phyloP scores from a whole-genome alignment of 208 protist species.

The Acanthamoeba culbertsoni region DNA sequence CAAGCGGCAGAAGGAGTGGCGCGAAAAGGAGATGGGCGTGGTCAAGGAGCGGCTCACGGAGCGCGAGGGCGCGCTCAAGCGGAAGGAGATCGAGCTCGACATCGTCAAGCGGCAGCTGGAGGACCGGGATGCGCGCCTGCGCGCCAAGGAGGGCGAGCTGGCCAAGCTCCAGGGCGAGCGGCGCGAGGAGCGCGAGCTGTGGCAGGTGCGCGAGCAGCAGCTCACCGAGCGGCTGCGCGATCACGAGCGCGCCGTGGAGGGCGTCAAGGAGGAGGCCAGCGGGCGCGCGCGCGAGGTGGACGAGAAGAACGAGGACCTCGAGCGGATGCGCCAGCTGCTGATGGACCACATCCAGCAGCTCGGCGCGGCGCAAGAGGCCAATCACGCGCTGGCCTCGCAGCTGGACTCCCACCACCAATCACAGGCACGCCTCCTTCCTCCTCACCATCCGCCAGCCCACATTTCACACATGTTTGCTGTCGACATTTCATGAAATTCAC shows the following conservation, averaged over 20 bases:
- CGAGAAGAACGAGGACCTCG: neutral
- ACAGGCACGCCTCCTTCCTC: neutral
- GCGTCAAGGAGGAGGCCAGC: neutral
- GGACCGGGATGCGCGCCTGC: neutral
- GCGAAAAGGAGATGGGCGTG: conserved; percentile 30
- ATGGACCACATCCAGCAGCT: neutral
- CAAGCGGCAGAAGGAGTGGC: conserved; percentile 49
- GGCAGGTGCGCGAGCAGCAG: conserved; percentile 7
- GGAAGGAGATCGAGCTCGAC: neutral
- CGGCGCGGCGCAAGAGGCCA: neutral
- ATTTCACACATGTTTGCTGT: too few species aligned
- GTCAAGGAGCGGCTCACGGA: conserved; percentile 19
- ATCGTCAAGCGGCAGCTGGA: conserved; percentile 35
- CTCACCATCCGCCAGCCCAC: too few species aligned
- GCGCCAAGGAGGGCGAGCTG: conserved; percentile 1
- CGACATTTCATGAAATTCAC: too few species aligned
- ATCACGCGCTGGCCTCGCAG: neutral
- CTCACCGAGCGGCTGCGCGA: neutral
- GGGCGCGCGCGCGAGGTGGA: neutral
- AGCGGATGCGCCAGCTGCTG: neutral
- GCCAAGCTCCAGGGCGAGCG: neutral
- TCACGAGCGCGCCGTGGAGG: neutral
- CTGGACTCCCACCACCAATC: neutral
- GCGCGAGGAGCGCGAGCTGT: conserved; percentile 1
- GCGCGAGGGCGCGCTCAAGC: neutral